Base-by-base conservation (phyloP, 345 rosid species). In the Clausena lansium region DNA sequence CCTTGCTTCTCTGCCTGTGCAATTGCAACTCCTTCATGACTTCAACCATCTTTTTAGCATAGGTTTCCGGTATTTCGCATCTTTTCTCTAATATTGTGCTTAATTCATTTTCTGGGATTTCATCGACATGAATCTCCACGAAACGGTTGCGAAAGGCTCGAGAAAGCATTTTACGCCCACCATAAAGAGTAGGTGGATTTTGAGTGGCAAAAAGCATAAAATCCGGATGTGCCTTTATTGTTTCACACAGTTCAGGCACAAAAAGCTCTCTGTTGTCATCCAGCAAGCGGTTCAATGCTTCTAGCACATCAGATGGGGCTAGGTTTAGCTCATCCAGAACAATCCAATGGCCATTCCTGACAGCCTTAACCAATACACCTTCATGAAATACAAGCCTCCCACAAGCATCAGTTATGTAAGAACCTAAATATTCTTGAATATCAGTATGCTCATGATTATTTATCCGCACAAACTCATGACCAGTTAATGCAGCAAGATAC, bases 121-220 rank as follows among this genome's bases (percentile, higher is more conserved):
- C 99, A 82, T 91, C 99, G 76, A 95, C 98, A 85, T 95, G 98
- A 86, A 95, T 89, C 89, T 95, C 99, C 75, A 95, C 95, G 87
- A 95, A 95, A 47, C 99, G 97, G 73, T 95, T 95, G 67, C 98
- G 98, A 79, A 95, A 95, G 71, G 99, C 98, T 79, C 99, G 89
- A 77, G 99, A 95, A 80, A 95, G 94, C 86, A 95, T 86, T 88
- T 95, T 95, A 78, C 99, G 97, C 45, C 99, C 99, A 78, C 97
- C 99, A 86, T 95, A 93, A 30, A 88, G 76, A 20, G 93, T 89
- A 27, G 99, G 99, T 15, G 99, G 99, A 80, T 95, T 95, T 82
- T 95, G 99, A 76, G 99, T 95, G 30, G 98, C 98, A 79, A 95
- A 95, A 83, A 95, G 97, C 99, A 93, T 93, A 82, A 95, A 95